Percentiles rank a stretch among this genome's conserved stretches.
Evolutionary conservation across 2,329 filamentous ascomycete species (phyloP).

Genomic region (Verticillium zaregamsianum): DNA sequence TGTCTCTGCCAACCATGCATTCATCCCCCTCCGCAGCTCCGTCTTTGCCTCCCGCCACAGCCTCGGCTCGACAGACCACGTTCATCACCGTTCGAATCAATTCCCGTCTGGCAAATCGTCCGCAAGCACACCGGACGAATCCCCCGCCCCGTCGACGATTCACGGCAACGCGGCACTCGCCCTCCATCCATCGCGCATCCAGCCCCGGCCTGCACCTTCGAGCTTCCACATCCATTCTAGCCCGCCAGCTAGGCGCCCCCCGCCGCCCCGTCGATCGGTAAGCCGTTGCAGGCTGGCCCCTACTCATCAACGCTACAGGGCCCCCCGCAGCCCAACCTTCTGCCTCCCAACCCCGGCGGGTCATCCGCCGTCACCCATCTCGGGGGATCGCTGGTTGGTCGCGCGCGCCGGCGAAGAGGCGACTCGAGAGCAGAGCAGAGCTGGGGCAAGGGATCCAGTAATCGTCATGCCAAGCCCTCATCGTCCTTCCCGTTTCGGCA

Average conservation of each 20-base stretch:
- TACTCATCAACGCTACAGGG: too few species aligned
- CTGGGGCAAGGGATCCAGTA: background rate
- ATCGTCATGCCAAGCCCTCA: background rate
- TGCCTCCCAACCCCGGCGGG: background rate
- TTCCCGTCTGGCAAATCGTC: background rate
- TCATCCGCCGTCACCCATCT: background rate
- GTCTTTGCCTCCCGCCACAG: too few species aligned
- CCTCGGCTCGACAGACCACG: too few species aligned
- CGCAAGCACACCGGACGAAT: too few species aligned
- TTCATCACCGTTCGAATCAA: too few species aligned
- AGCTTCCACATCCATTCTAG: background rate
- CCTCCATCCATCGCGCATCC: background rate
- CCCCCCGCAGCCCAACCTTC: too few species aligned
- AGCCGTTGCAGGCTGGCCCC: background rate
- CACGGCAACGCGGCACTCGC: background rate
- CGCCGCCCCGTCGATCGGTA: background rate
- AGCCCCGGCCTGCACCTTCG: background rate
- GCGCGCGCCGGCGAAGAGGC: background rate
- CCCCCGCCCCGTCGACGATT: background rate
- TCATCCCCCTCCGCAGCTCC: too few species aligned
- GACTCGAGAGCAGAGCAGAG: background rate
- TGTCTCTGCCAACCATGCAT: too few species aligned
- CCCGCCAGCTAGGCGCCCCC: background rate
- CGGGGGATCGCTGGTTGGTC: background rate
- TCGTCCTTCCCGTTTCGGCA: conserved; percentile 1